Conservation (phyloP, 495 filamentous ascomycete genomes). For the Penicillium angulare region DNA sequence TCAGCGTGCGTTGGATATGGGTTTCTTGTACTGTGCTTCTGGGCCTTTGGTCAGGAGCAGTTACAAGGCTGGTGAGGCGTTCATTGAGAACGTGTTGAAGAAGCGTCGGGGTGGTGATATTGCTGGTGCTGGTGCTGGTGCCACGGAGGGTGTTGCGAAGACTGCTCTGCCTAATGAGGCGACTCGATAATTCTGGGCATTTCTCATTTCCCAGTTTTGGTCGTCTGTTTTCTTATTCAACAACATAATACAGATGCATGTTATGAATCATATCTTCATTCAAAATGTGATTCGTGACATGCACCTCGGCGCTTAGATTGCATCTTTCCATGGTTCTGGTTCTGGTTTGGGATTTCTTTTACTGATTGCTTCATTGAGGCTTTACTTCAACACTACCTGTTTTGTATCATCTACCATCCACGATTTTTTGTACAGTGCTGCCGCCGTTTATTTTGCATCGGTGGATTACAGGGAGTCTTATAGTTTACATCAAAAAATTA, state of each 20-base stretch:
- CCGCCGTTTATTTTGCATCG: conserved; percentile 6
- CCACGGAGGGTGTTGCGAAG: conserved; percentile 20
- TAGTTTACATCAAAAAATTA: no score
- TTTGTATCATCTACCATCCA: conserved; percentile 23
- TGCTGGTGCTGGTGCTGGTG: conserved; percentile 26
- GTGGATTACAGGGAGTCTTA: not conserved
- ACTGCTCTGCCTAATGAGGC: conserved; percentile 26
- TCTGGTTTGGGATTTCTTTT: conserved; percentile 10
- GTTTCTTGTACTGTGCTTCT: conserved; percentile 93
- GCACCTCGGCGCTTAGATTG: conserved; percentile 20
- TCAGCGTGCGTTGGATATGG: conserved; percentile 86
- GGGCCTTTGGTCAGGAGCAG: conserved; percentile 89
- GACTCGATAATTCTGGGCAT: conserved; percentile 20
- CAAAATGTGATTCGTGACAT: conserved; percentile 5
- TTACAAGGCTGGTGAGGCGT: conserved; percentile 97
- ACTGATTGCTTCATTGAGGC: conserved; percentile 3
- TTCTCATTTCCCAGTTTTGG: not conserved
- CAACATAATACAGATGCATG: conserved; percentile 14
- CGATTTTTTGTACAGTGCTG: conserved; percentile 5
- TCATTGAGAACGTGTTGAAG: conserved; percentile 96
- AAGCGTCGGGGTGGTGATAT: conserved; percentile 56
- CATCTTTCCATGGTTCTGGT: conserved; percentile 15
- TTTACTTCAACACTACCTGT: conserved; percentile 12
- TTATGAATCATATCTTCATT: not conserved
- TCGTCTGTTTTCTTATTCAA: conserved; percentile 3